Evolutionary conservation across 2,329 filamentous ascomycete species (phyloP).

Genomic region (Ascochyta koolunga): DNA sequence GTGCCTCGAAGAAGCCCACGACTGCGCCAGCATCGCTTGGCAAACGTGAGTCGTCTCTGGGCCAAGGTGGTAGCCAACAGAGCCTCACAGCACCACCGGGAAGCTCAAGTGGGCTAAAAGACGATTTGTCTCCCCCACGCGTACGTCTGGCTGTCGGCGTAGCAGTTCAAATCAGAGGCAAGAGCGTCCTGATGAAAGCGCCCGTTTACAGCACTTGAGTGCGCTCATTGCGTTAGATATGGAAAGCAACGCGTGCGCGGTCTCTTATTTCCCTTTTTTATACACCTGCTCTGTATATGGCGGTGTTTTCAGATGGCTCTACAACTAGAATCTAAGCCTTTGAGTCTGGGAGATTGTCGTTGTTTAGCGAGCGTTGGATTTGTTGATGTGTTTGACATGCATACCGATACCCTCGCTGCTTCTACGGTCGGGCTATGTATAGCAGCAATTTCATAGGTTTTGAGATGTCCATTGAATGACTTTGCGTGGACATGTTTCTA

Average conservation of each 20-base stretch:
- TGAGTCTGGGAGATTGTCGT: slow-evolving; percentile 2
- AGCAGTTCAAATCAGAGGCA: slow-evolving; percentile 56
- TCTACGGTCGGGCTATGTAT: slow-evolving; percentile 26
- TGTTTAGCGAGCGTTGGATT: slow-evolving; percentile 19
- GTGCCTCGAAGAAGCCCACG: slow-evolving; percentile 46
- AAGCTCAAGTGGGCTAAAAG: slow-evolving; percentile 47
- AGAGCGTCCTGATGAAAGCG: slow-evolving; percentile 57
- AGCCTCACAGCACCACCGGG: slow-evolving; percentile 47
- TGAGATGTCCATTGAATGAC: too few relatives aligned
- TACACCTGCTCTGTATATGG: slow-evolving; percentile 8
- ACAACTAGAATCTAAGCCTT: slow-evolving; percentile 15
- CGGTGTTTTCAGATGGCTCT: slow-evolving; percentile 13
- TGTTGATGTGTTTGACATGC: slow-evolving; percentile 25
- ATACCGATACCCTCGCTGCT: slow-evolving; percentile 46
- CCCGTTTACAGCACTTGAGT: slow-evolving; percentile 51
- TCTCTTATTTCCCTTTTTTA: not conserved
- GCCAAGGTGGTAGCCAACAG: slow-evolving; percentile 45
- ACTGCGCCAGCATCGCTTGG: slow-evolving; percentile 40
- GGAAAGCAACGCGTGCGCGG: not conserved
- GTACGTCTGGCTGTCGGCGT: slow-evolving; percentile 57
- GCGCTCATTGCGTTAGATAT: slow-evolving; percentile 2
- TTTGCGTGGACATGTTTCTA: not conserved
- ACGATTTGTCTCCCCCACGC: slow-evolving; percentile 51
- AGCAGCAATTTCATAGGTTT: not conserved
- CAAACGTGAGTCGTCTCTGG: slow-evolving; percentile 50